Evolutionary conservation across 371 early-diverging fungal species (phyloP).

Genomic region (Circinella umbellata): DNA sequence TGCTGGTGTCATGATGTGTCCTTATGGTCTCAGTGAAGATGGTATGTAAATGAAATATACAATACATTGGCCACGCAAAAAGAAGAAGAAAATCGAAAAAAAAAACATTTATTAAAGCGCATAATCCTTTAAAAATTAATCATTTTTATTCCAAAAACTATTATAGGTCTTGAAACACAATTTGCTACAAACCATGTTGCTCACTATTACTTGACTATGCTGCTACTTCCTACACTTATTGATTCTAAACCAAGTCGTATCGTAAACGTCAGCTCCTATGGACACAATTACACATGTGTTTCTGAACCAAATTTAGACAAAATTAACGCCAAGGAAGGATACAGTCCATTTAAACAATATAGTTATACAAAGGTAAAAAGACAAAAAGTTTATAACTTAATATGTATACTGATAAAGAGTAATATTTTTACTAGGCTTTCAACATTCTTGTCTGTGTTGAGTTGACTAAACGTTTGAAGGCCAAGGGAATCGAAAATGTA

Average conservation of each 20-base stretch:
- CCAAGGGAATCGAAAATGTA: constrained; percentile 29
- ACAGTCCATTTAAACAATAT: constrained; percentile 22
- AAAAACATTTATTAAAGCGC: too few relatives aligned
- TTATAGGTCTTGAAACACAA: constrained; percentile 33
- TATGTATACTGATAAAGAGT: neutral
- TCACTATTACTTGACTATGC: constrained; percentile 69
- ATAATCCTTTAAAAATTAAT: neutral
- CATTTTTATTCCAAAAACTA: neutral
- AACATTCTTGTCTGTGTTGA: constrained; percentile 50
- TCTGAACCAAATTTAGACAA: constrained; percentile 31
- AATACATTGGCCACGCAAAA: neutral
- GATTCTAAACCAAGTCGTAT: constrained; percentile 58
- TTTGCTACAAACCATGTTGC: constrained; percentile 77
- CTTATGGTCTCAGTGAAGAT: constrained; percentile 66
- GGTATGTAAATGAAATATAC: constrained; percentile 34
- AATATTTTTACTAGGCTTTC: constrained; percentile 20
- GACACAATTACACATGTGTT: constrained; percentile 35
- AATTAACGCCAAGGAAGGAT: constrained; percentile 49
- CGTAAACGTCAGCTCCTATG: constrained; percentile 57
- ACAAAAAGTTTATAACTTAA: neutral
- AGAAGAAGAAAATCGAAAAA: neutral
- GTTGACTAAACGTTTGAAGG: constrained; percentile 41
- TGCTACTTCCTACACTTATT: constrained; percentile 66
- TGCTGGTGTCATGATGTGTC: constrained; percentile 77
- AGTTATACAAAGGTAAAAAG: constrained; percentile 23